phyloP scores from a whole-genome alignment of 805 yeast genomes.

The Sungouiozyma ichnusensis region DNA sequence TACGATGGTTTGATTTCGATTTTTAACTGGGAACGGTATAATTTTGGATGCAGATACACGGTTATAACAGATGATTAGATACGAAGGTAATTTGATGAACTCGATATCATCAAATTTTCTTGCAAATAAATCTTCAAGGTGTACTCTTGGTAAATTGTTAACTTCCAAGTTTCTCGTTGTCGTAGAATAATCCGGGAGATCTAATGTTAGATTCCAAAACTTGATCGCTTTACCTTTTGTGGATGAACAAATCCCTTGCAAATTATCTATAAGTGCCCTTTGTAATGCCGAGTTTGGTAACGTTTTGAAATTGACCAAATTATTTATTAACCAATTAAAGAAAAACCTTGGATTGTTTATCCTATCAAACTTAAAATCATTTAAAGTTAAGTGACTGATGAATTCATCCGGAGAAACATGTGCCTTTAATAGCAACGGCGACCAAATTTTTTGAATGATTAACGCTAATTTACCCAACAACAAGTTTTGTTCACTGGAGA shows the following conservation, averaged over 20 bases:
- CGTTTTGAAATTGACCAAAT: constrained; percentile 26
- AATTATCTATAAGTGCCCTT: constrained; percentile 17
- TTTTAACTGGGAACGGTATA: constrained; percentile 27
- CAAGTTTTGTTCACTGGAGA: constrained; percentile 18
- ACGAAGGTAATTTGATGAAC: constrained; percentile 36
- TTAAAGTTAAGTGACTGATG: constrained; percentile 36
- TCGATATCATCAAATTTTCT: constrained; percentile 25
- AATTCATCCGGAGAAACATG: constrained; percentile 64
- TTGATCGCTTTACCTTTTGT: constrained; percentile 8
- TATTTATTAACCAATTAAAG: constrained; percentile 49
- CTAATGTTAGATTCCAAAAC: constrained; percentile 37
- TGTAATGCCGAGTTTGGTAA: constrained; percentile 15
- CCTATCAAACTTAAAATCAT: constrained; percentile 36
- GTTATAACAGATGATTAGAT: constrained; percentile 46
- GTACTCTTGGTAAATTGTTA: constrained; percentile 43
- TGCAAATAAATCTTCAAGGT: constrained; percentile 34
- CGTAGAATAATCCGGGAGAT: constrained; percentile 52
- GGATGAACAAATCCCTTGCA: neutral
- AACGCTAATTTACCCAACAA: constrained; percentile 37
- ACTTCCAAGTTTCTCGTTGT: constrained; percentile 33
- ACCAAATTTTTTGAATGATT: constrained; percentile 55
- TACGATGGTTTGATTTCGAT: constrained; percentile 52
- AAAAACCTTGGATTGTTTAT: constrained; percentile 46
- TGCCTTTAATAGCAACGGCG: constrained; percentile 41
- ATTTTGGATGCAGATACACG: constrained; percentile 33